Percentiles rank a stretch among this genome's conserved stretches.
phyloP scores from a whole-genome alignment of 768 basidiomycete species.

The Amanita phalloides region DNA sequence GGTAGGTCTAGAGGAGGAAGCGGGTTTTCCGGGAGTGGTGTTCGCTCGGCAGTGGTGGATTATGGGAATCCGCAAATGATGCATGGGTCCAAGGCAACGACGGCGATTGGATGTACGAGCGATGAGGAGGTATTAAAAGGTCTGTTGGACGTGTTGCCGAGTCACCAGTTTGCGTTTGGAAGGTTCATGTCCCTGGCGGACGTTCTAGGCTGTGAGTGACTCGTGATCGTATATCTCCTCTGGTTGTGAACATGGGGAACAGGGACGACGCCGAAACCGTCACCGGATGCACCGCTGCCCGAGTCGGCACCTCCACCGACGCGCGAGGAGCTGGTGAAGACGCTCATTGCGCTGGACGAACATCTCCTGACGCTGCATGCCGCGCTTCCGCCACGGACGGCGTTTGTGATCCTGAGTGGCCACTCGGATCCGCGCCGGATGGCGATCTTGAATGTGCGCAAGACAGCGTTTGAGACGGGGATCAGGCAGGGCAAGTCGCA shows the following conservation, averaged over 20 bases:
- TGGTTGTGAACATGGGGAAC: neutral
- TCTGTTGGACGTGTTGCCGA: conserved; percentile 41
- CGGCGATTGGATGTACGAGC: conserved; percentile 58
- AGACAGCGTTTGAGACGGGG: conserved; percentile 61
- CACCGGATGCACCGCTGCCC: conserved; percentile 23
- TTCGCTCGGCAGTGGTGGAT: conserved; percentile 62
- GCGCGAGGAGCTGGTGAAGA: conserved; percentile 20
- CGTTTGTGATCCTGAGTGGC: conserved; percentile 78
- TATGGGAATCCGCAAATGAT: conserved; percentile 75
- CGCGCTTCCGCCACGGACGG: conserved; percentile 67
- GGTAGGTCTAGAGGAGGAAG: no score
- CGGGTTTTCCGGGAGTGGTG: conserved; percentile 26
- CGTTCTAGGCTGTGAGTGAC: conserved; percentile 62
- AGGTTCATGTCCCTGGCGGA: conserved; percentile 79
- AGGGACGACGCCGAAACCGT: conserved; percentile 57
- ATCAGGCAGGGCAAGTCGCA: conserved; percentile 43
- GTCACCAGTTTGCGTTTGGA: conserved; percentile 78
- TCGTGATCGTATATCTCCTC: neutral
- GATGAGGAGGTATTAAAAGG: conserved; percentile 78
- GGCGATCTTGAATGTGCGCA: conserved; percentile 60
- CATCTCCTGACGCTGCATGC: conserved; percentile 55
- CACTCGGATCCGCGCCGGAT: conserved; percentile 82
- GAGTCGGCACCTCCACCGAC: conserved; percentile 20
- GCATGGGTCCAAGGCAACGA: conserved; percentile 80
- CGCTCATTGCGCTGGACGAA: conserved; percentile 44